phyloP scores from a whole-genome alignment of 1,284 basidiomycete species.

The Sporisorium iseilematis-ciliati region DNA sequence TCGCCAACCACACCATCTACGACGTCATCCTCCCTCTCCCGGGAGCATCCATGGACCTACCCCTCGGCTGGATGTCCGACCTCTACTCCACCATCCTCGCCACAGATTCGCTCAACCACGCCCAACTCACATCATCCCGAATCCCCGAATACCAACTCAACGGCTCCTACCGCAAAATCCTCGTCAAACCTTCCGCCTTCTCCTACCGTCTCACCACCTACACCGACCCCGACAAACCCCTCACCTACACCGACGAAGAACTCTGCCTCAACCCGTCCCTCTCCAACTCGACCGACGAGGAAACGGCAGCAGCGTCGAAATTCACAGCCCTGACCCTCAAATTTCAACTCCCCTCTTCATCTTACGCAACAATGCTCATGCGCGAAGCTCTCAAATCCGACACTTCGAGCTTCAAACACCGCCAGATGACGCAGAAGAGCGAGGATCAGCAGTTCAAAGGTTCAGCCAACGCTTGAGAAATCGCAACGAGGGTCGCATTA shows the following conservation, averaged over 20 bases:
- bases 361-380: conserved; percentile 68
- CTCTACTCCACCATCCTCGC: conserved; percentile 83
- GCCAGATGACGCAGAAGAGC: conserved; percentile 52
- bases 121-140: conserved; percentile 78
- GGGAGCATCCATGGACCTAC: conserved; percentile 90
- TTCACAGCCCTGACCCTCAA: conserved; percentile 62
- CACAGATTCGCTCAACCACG: conserved; percentile 86
- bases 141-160: conserved; percentile 83
- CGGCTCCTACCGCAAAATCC: conserved; percentile 91
- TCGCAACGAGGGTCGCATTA: conserved; percentile 5
- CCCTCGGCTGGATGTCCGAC: conserved; percentile 83
- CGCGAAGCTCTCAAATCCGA: conserved; percentile 67
- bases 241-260: conserved; percentile 96
- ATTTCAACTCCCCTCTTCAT: conserved; percentile 61
- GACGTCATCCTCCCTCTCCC: conserved; percentile 96
- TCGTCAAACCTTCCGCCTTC: conserved; percentile 84
- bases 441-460: conserved; percentile 54
- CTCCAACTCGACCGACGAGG: not conserved
- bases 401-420: conserved; percentile 58
- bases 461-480: conserved; percentile 6
- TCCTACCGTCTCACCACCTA: conserved; percentile 86
- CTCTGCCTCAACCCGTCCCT: conserved; percentile 72
- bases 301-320: not conserved
- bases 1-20: conserved; percentile 80
- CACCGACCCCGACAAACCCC: conserved; percentile 89